A percentile compares a stretch with the other conserved stretches of the same genome.
phyloP scores from a whole-genome alignment of 1,139 yeast species.

The Geotrichum australiense region DNA sequence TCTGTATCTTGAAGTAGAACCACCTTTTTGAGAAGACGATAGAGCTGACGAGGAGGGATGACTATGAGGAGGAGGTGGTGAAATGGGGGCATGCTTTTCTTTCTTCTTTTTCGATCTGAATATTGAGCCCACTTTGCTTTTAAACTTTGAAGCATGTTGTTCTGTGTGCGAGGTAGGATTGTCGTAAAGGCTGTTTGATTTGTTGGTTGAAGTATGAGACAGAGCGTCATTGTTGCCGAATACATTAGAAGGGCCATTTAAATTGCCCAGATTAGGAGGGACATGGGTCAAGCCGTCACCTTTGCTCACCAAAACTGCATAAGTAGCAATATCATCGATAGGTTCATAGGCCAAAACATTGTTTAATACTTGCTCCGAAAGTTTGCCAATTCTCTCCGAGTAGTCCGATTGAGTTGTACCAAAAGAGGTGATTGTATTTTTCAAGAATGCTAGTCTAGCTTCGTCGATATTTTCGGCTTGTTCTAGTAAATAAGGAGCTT shows the following conservation, averaged over 20 bases:
- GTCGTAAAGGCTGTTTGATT: conserved; percentile 10
- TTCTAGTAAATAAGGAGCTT: conserved; percentile 72
- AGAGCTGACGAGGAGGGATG: conserved; percentile 1
- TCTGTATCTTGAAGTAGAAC: conserved; percentile 4
- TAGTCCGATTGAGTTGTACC: conserved; percentile 48
- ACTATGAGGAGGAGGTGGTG: conserved; percentile 8
- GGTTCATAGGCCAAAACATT: conserved; percentile 57
- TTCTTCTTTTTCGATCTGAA: conserved; percentile 54
- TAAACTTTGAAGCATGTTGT: conserved; percentile 38
- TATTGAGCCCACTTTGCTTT: conserved; percentile 79
- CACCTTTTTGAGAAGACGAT: neutral
- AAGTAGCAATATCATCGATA: conserved; percentile 49
- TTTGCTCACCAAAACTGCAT: conserved; percentile 39
- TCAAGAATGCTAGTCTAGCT: conserved; percentile 56
- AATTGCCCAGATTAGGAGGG: no score
- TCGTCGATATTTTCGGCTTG: conserved; percentile 70
- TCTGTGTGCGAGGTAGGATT: conserved; percentile 15
- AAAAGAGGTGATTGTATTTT: conserved; percentile 61
- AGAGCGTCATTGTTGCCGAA: conserved; percentile 13
- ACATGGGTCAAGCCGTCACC: conserved; percentile 7
- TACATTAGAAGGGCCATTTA: conserved; percentile 5
- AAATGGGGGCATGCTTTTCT: conserved; percentile 17
- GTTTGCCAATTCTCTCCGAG: conserved; percentile 29
- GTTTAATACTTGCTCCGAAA: conserved; percentile 61
- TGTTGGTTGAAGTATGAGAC: conserved; percentile 16